phyloP scores from a whole-genome alignment of 2,329 filamentous ascomycete genomes.

The Fusarium nanum region DNA sequence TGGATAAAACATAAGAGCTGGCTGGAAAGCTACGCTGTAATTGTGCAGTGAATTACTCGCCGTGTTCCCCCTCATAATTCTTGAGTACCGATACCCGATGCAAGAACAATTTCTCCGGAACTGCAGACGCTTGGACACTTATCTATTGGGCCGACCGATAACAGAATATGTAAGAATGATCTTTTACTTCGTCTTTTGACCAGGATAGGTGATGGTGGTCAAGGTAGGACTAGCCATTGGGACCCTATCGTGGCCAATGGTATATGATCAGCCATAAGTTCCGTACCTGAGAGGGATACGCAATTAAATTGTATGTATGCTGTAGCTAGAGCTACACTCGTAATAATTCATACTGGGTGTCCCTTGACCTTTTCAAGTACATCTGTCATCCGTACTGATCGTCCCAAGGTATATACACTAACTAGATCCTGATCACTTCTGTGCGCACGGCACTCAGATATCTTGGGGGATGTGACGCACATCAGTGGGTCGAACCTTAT shows the following conservation, averaged over 20 bases:
- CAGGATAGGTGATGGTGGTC: not conserved
- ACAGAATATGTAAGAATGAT: not conserved
- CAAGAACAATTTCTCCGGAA: not conserved
- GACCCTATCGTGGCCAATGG: not conserved
- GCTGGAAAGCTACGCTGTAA: not conserved
- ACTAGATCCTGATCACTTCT: not conserved
- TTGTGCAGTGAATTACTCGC: not conserved
- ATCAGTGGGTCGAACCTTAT: not conserved
- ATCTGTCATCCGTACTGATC: not conserved
- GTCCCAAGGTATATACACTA: not conserved
- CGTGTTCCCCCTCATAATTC: not conserved
- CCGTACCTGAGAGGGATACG: not conserved
- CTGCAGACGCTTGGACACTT: not conserved
- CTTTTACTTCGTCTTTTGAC: not conserved
- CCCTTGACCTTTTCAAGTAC: not conserved
- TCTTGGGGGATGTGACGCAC: not conserved
- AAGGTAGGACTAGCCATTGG: not conserved
- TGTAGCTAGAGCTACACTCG: fast-evolving
- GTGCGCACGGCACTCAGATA: not conserved
- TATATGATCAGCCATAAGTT: not conserved
- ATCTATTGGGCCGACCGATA: not conserved
- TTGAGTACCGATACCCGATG: not conserved
- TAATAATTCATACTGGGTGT: not conserved
- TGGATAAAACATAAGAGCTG: not conserved
- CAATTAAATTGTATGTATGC: not conserved